Evolutionary conservation across 345 rosid species (phyloP).

Genomic region (Garcia nutans): DNA sequence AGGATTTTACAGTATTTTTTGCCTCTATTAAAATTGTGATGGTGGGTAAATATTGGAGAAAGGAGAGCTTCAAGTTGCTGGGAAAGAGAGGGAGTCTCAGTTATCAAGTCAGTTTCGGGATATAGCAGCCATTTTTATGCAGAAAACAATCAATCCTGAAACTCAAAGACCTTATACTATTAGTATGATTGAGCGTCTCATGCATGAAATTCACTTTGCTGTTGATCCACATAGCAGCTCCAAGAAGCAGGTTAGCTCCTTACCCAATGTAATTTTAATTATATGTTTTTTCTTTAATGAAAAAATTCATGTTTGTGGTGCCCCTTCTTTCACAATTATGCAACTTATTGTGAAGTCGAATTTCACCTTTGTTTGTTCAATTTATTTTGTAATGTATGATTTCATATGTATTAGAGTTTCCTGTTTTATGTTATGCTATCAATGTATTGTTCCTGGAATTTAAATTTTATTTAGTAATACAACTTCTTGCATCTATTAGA

Average conservation of each 20-base stretch:
- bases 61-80: constrained; percentile 99
- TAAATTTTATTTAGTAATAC: no score
- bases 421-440: no score
- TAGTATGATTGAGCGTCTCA: constrained; percentile 85
- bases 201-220: constrained; percentile 96
- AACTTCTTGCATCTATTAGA: background rate
- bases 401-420: no score
- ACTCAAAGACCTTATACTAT: constrained; percentile 92
- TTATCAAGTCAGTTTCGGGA: constrained; percentile 91
- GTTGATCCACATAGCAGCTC: constrained; percentile 85
- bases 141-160: constrained; percentile 92
- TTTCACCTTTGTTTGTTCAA: background rate
- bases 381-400: background rate
- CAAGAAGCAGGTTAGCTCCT: constrained; percentile 71
- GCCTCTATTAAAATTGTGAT: background rate
- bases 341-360: background rate
- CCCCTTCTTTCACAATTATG: no score
- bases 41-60: constrained; percentile 71
- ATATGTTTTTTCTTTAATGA: no score
- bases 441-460: no score
- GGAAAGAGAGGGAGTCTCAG: constrained; percentile 94
- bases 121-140: constrained; percentile 91
- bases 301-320: no score
- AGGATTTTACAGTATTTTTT: background rate
- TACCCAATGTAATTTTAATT: background rate